Evolutionary conservation across 2,329 filamentous ascomycete species (phyloP).

Genomic region (Botrytis porri): DNA sequence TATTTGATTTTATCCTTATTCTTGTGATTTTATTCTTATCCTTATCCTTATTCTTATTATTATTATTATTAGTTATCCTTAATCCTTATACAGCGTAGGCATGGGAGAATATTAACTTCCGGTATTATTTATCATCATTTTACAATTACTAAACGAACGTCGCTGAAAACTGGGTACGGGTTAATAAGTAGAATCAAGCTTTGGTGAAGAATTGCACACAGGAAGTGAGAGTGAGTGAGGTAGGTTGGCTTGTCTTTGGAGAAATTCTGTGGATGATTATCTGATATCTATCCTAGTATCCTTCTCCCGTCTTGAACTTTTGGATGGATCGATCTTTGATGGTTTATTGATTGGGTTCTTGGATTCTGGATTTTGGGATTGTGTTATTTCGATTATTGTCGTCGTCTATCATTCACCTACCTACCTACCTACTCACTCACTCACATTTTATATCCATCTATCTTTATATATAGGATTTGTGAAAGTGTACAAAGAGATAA

Average conservation of each 20-base stretch:
- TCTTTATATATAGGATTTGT: background rate
- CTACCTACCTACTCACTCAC: background rate
- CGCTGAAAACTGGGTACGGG: background rate
- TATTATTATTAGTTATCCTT: too few species aligned
- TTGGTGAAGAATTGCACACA: background rate
- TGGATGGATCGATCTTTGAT: background rate
- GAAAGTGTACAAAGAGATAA: background rate
- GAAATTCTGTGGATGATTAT: background rate
- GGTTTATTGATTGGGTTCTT: background rate
- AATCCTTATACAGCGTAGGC: too few species aligned
- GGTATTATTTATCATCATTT: background rate
- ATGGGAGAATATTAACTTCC: too few species aligned
- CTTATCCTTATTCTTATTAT: background rate
- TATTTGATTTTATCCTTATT: background rate
- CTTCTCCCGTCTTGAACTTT: background rate
- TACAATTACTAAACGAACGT: background rate
- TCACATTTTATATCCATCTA: background rate
- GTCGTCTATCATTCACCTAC: background rate
- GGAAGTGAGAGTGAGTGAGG: background rate
- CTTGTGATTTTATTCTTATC: background rate
- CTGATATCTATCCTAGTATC: background rate
- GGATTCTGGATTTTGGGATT: background rate
- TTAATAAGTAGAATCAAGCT: background rate
- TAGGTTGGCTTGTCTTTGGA: background rate
- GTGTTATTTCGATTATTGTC: background rate